These are phyloP conservation scores for Ustilago esculenta DNA, from an alignment of 1,284 basidiomycete genomes.

Conservation along the genomic window DNA sequence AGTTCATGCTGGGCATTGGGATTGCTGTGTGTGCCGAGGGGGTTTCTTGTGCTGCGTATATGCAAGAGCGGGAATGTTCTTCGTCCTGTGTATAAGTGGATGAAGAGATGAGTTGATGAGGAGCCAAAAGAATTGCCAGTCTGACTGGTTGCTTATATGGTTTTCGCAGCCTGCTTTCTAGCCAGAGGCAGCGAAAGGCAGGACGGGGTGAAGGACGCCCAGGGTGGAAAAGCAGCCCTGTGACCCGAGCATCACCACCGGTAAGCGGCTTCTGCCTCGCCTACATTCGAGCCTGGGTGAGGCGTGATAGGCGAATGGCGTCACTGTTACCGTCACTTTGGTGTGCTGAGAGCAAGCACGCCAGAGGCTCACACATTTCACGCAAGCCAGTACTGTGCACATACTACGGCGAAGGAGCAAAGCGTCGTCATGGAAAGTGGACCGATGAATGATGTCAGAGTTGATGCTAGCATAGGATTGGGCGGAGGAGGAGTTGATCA, in stretches of 20 bases:
- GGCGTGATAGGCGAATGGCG: no score
- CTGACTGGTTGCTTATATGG: slow-evolving; percentile 11
- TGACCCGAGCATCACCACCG: no score
- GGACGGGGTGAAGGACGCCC: no score
- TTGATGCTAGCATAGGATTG: slow-evolving; percentile 7
- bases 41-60: slow-evolving; percentile 4
- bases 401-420: no score
- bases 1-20: slow-evolving; percentile 29
- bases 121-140: not conserved
- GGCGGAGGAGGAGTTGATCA: no score
- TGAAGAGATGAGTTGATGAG: slow-evolving; percentile 6
- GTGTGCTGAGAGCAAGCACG: no score
- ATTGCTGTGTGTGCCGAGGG: no score
- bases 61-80: slow-evolving; percentile 22
- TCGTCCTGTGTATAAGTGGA: slow-evolving; percentile 4
- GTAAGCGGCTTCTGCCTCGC: no score
- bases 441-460: slow-evolving; percentile 16
- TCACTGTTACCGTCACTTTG: not conserved
- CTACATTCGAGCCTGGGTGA: no score
- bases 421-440: no score
- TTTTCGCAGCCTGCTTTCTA: slow-evolving; percentile 8
- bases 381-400: not conserved
- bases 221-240: no score
- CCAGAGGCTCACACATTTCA: not conserved
- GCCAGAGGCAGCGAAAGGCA: no score